Conservation (phyloP, 2,329 filamentous ascomycete genomes). For the Penicillium sp. region DNA sequence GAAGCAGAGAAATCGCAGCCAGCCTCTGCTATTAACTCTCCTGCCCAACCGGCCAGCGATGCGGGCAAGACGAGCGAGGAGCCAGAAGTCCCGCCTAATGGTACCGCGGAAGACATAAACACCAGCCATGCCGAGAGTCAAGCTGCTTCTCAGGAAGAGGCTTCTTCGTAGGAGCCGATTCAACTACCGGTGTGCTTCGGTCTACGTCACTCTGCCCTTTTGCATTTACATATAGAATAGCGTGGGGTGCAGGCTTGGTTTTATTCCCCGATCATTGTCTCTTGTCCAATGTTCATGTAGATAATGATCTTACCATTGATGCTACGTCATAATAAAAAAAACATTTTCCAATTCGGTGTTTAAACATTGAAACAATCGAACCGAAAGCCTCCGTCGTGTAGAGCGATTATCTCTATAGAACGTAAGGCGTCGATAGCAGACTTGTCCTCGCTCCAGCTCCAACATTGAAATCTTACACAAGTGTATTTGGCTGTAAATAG, state of each 20-base stretch:
- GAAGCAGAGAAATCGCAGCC: slow-evolving; percentile 20
- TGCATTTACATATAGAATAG: slow-evolving; percentile 21
- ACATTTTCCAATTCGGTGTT: background rate
- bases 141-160: slow-evolving; percentile 4
- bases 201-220: slow-evolving; percentile 5
- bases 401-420: too few relatives aligned
- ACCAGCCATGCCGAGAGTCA: slow-evolving; percentile 1
- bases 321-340: slow-evolving; percentile 8
- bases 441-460: too few relatives aligned
- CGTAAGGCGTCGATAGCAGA: too few relatives aligned
- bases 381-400: background rate
- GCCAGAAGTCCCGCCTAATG: background rate
- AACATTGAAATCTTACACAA: too few relatives aligned
- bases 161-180: slow-evolving; percentile 4
- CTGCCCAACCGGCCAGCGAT: slow-evolving; percentile 14
- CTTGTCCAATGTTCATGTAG: slow-evolving; percentile 14
- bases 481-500: too few relatives aligned
- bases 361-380: background rate
- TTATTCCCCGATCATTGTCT: slow-evolving; percentile 3
- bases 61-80: slow-evolving; percentile 15
- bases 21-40: slow-evolving; percentile 19
- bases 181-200: background rate
- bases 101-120: slow-evolving; percentile 1
- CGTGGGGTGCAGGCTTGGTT: slow-evolving; percentile 4
- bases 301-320: slow-evolving; percentile 14